Evolutionary conservation across 345 rosid genomes (phyloP).

Genomic region (Acer campestre): DNA sequence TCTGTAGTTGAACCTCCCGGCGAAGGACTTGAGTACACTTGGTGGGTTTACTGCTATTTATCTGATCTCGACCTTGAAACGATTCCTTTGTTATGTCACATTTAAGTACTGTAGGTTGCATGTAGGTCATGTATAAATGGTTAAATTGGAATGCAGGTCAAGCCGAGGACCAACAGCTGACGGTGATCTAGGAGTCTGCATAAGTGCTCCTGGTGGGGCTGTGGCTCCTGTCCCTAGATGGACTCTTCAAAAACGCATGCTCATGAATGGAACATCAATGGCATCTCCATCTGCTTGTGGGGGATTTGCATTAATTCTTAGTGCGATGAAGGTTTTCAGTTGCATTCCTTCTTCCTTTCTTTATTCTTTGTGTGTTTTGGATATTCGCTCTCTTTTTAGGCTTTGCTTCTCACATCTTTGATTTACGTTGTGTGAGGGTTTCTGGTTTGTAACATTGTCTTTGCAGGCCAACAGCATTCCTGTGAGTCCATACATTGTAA

Average conservation of each 20-base stretch:
- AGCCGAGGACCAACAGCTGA: conserved; percentile 97
- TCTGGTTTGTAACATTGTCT: conserved; percentile 25
- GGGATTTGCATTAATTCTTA: conserved; percentile 84
- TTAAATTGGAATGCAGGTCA: conserved; percentile 66
- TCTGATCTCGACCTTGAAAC: conserved; percentile 13
- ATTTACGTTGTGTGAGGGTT: conserved; percentile 14
- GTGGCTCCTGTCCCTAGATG: conserved; percentile 99
- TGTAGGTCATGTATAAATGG: conserved; percentile 24
- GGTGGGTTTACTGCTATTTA: conserved; percentile 47
- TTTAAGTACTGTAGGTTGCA: conserved; percentile 18
- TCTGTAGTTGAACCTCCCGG: conserved; percentile 87
- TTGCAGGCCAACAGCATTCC: conserved; percentile 76
- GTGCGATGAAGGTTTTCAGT: conserved; percentile 87
- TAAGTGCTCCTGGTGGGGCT: conserved; percentile 99
- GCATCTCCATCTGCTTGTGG: conserved; percentile 99
- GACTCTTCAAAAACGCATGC: conserved; percentile 98
- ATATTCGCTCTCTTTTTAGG: conserved; percentile 10
- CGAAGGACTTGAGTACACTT: conserved; percentile 95
- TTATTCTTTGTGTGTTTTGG: conserved; percentile 8
- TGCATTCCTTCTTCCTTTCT: conserved; percentile 10
- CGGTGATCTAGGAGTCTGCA: conserved; percentile 94
- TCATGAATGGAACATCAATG: conserved; percentile 99
- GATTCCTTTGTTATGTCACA: neutral
- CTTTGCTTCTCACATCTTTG: conserved; percentile 17
- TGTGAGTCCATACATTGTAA: conserved; percentile 82